These are phyloP conservation scores for Perilla frutescens DNA, from an alignment of 257 asterid species.

Conservation along the genomic window DNA sequence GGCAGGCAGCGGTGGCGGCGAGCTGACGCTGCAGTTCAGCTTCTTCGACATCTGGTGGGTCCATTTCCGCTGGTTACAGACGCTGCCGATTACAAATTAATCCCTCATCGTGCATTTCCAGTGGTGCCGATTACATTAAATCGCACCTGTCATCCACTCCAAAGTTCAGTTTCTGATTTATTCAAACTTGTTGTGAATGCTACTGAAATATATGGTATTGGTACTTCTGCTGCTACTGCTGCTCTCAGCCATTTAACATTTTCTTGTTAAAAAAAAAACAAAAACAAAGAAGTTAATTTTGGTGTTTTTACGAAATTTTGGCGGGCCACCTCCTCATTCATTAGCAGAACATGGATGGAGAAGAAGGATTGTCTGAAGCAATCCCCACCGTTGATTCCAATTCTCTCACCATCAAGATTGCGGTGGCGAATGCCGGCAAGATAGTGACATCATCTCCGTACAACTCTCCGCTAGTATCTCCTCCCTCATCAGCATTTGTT, in stretches of 20 bases:
- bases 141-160: constrained; percentile 36
- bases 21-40: too few species aligned
- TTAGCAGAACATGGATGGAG: constrained; percentile 56
- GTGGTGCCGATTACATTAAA: too few species aligned
- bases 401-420: constrained; percentile 63
- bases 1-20: too few species aligned
- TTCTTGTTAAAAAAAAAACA: background rate
- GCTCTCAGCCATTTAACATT: background rate
- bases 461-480: constrained; percentile 75
- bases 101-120: too few species aligned
- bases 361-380: constrained; percentile 27
- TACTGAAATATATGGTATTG: constrained; percentile 40
- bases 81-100: too few species aligned
- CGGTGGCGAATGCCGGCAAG: constrained; percentile 34
- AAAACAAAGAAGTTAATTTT: too few species aligned
- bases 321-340: constrained; percentile 39
- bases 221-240: constrained; percentile 1
- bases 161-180: constrained; percentile 28
- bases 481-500: constrained; percentile 91
- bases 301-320: background rate
- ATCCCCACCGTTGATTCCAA: constrained; percentile 50
- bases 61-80: too few species aligned
- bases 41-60: too few species aligned
- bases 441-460: constrained; percentile 51
- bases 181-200: constrained; percentile 33